Evolutionary conservation across 2,329 filamentous ascomycete genomes (phyloP), one percentile per base, ranked within the genome.

Genomic region (Clonostachys byssicola): DNA sequence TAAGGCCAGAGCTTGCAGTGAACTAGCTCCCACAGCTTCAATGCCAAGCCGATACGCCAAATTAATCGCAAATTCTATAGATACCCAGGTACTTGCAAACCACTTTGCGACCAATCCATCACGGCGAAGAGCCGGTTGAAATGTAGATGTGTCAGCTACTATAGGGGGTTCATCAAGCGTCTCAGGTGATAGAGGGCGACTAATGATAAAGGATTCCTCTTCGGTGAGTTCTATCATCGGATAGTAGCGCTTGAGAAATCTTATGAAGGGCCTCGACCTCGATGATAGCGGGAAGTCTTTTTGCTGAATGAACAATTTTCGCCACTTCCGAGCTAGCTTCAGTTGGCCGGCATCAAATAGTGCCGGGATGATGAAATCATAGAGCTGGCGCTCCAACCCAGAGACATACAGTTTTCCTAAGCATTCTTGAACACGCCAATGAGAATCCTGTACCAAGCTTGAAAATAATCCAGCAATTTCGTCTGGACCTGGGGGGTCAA

Each of bases 41-140:
- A 95, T 71, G 3, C 88, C 88, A 45, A 95, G 78, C 56, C 87
- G 81, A 47, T 78, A 74, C 16, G 94, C 70, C 7, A 88, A 77
- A 34, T 79, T 79, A 47, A 95, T 81, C 23, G 89, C 81, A 53
- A 86, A 79, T 47, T 92, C 83, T 10, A 91, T 72, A 2, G 85
- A 80, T 18, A 94, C 77, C 63, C 88, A 87, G 16, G 69, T 70
- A 48, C 75, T 85, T 10, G 91, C 91, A 61, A 96, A 92, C 70
- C 90, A 83, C 52, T 85, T 80, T n/a, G 91, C 87, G 16, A 88
- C 86, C 33, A 95, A 77, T 1, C 72, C 67, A 61, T 94, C 89
- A 57, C 80, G 42, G 33, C 8, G 33, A 23, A 35, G 39, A 30
- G 23, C 23, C 23, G 23, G 23, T 30, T 30, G 23, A 10, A 18